These are phyloP conservation scores for Phytophthora sojae DNA, from an alignment of 352 stramenopile genomes.

Conservation along the genomic window DNA sequence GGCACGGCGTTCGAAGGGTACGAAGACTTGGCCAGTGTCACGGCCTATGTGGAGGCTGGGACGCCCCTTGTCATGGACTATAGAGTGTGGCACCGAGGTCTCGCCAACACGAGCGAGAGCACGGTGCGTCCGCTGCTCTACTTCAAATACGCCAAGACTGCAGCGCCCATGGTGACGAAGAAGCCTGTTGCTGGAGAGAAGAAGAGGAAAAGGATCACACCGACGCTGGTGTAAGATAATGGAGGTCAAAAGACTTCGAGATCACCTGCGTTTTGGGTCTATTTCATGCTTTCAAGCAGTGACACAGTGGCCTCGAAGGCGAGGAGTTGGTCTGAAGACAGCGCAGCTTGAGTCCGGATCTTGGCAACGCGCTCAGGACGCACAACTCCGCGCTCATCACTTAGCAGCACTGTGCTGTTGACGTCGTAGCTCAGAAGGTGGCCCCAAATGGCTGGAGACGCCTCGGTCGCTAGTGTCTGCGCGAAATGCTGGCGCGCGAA, in stretches of 20 bases:
- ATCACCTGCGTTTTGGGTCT: conserved; percentile 3
- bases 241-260: neutral
- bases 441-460: conserved; percentile 49
- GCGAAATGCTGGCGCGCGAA: conserved; percentile 58
- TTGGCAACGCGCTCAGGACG: conserved; percentile 25
- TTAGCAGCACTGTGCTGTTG: conserved; percentile 14
- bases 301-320: conserved; percentile 38
- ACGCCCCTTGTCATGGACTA: conserved; percentile 84
- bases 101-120: conserved; percentile 53
- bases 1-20: conserved; percentile 63
- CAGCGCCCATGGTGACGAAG: neutral
- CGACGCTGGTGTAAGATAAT: conserved; percentile 26
- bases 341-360: conserved; percentile 39
- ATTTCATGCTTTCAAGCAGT: conserved; percentile 28
- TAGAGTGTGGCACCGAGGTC: conserved; percentile 75
- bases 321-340: conserved; percentile 36
- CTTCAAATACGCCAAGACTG: conserved; percentile 65
- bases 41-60: conserved; percentile 55
- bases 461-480: conserved; percentile 45
- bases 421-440: conserved; percentile 65
- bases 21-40: conserved; percentile 58
- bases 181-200: conserved; percentile 6
- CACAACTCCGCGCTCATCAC: conserved; percentile 5
- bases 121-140: conserved; percentile 71
- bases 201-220: conserved; percentile 53